A percentile compares a stretch with the other conserved stretches of the same genome.
phyloP scores from a whole-genome alignment of 352 stramenopile genomes.

The Thraustotheca clavata region DNA sequence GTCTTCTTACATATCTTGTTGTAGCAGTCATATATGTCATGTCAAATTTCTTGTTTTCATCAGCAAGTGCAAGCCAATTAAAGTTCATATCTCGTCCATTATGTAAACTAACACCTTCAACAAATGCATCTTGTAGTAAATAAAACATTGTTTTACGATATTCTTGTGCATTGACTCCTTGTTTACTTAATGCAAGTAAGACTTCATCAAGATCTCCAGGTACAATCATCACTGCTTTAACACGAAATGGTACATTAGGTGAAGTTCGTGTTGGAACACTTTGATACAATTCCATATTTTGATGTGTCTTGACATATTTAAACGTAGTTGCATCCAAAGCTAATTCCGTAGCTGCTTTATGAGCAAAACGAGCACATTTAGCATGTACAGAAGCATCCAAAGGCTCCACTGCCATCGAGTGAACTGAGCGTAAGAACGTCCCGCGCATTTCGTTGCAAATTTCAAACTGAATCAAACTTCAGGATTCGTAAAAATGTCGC shows the following conservation, averaged over 20 bases:
- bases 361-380: not conserved
- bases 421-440: not conserved
- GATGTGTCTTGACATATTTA: not conserved
- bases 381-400: not conserved
- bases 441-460: not conserved
- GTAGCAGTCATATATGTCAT: constrained; percentile 5
- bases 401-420: not conserved
- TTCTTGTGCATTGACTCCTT: not conserved
- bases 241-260: not conserved
- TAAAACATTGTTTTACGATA: constrained; percentile 14
- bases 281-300: not conserved
- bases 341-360: not conserved
- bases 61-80: constrained; percentile 1
- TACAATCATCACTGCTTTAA: constrained; percentile 9
- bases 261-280: not conserved
- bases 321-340: not conserved
- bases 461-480: too few species aligned
- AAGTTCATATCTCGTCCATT: not conserved
- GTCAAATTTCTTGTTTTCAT: not conserved
- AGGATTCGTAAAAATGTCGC: too few species aligned
- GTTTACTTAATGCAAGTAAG: not conserved
- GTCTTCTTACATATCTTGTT: not conserved
- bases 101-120: constrained; percentile 1
- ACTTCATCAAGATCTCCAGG: not conserved
- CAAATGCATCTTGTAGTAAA: not conserved